Evolutionary conservation across 2,329 filamentous ascomycete species (phyloP).

Genomic region (Pseudogymnoascus sp.): DNA sequence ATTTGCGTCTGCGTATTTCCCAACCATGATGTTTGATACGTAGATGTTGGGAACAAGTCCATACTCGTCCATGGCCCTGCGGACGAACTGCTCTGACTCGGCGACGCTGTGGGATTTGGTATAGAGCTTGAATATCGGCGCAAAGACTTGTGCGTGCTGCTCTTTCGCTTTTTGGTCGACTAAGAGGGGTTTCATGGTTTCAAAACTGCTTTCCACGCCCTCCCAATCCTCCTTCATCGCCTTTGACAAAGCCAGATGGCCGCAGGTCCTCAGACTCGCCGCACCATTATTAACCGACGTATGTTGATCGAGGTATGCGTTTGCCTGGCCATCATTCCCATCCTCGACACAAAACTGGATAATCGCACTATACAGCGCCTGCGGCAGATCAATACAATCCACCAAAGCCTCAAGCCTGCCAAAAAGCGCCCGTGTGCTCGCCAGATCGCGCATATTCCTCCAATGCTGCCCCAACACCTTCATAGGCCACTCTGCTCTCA

Average conservation of each 20-base stretch:
- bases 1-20: constrained; percentile 20
- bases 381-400: constrained; percentile 15
- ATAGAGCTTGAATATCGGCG: constrained; percentile 24
- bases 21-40: constrained; percentile 21
- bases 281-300: background rate
- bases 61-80: constrained; percentile 16
- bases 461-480: constrained; percentile 23
- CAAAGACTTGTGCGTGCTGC: constrained; percentile 14
- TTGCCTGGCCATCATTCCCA: constrained; percentile 18
- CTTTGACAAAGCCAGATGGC: constrained; percentile 26
- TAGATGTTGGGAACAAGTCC: constrained; percentile 17
- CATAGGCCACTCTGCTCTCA: constrained; percentile 20
- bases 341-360: constrained; percentile 27
- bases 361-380: constrained; percentile 22
- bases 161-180: constrained; percentile 9
- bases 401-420: constrained; percentile 16
- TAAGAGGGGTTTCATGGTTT: constrained; percentile 15
- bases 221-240: constrained; percentile 25
- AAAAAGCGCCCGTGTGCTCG: constrained; percentile 19
- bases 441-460: constrained; percentile 21
- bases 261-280: constrained; percentile 20
- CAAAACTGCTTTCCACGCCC: constrained; percentile 21
- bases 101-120: constrained; percentile 19
- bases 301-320: constrained; percentile 17
- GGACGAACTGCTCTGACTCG: constrained; percentile 24